A percentile compares a stretch with the other conserved stretches of the same genome.
phyloP scores from a whole-genome alignment of 805 yeast genomes.

The Saccharomycopsis sp. region DNA sequence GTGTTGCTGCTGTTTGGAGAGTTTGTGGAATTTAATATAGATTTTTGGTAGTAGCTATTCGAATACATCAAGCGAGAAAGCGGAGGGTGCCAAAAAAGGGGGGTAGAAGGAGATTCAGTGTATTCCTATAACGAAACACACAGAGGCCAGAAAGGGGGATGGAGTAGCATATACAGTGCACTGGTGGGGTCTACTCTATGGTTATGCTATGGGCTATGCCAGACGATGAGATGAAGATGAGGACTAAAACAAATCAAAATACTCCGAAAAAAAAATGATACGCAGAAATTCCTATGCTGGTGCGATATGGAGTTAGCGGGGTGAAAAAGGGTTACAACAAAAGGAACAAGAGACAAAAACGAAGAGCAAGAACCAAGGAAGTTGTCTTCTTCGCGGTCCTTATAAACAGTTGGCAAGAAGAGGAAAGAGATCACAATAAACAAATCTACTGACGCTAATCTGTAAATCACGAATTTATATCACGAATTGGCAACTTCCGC shows the following conservation, averaged over 20 bases:
- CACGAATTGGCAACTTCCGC: neutral
- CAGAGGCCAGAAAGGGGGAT: too few species aligned
- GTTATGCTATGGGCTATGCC: neutral
- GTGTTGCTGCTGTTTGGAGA: neutral
- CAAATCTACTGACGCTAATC: neutral
- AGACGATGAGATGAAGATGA: neutral
- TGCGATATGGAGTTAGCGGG: too few species aligned
- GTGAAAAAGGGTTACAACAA: too few species aligned
- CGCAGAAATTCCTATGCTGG: too few species aligned
- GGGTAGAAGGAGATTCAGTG: too few species aligned
- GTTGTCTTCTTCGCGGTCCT: too few species aligned
- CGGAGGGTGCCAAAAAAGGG: too few species aligned
- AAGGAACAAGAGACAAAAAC: neutral
- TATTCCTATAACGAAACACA: too few species aligned
- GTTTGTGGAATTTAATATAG: conserved; percentile 2
- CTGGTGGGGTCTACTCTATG: neutral
- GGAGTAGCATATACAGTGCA: too few species aligned
- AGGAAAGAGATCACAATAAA: neutral
- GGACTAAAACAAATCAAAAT: neutral
- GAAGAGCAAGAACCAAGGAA: neutral
- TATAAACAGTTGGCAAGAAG: neutral
- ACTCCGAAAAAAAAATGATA: neutral
- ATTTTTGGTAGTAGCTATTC: conserved; percentile 4
- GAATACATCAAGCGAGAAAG: conserved; percentile 7
- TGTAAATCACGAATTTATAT: neutral